These are phyloP conservation scores for Rutstroemia sp. DNA, from an alignment of 2,329 filamentous ascomycete genomes.

Conservation along the genomic window DNA sequence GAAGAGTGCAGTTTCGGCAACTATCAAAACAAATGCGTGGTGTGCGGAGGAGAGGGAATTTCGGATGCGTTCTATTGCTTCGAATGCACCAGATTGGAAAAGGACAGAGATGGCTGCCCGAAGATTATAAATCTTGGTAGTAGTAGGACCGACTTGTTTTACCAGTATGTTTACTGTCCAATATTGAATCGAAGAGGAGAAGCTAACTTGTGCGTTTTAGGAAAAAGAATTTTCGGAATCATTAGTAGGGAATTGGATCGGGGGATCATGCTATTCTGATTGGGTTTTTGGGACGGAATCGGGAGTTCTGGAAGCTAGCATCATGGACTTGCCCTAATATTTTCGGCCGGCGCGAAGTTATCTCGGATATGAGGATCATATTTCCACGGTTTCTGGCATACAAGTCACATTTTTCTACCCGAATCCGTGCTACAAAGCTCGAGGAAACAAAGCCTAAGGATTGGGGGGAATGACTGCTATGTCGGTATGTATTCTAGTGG, in stretches of 20 bases:
- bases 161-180: constrained; percentile 18
- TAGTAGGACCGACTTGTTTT: constrained; percentile 78
- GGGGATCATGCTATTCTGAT: constrained; percentile 7
- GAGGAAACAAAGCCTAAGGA: no score
- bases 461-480: no score
- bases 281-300: background rate
- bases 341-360: no score
- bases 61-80: constrained; percentile 99
- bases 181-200: constrained; percentile 23
- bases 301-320: background rate
- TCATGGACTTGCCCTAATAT: no score
- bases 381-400: no score
- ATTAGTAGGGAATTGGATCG: constrained; percentile 27
- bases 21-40: constrained; percentile 99
- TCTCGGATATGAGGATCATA: no score
- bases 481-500: no score
- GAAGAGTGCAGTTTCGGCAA: constrained; percentile 99
- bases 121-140: constrained; percentile 99
- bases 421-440: no score
- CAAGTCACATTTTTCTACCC: no score
- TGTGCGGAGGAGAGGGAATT: constrained; percentile 96
- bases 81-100: constrained; percentile 93
- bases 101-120: constrained; percentile 93
- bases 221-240: constrained; percentile 64
- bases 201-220: constrained; percentile 27